phyloP scores from a whole-genome alignment of 768 basidiomycete genomes.

The Lactarius trivialis region DNA sequence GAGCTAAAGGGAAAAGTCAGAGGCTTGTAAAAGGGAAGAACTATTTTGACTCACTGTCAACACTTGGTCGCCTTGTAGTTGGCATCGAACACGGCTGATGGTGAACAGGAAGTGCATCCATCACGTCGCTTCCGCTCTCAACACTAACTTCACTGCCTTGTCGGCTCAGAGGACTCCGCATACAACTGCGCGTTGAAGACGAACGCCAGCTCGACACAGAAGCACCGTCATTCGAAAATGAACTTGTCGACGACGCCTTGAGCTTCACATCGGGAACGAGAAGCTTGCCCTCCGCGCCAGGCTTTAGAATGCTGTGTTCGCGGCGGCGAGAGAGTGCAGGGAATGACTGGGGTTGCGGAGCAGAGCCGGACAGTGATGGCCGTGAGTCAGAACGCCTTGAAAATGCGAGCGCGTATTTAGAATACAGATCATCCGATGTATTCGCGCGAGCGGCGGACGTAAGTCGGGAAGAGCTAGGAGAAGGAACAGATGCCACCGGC shows the following conservation, averaged over 20 bases:
- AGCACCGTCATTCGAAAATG: constrained; percentile 21
- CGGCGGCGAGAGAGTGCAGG: constrained; percentile 34
- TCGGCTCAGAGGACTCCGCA: constrained; percentile 36
- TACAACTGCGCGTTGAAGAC: constrained; percentile 23
- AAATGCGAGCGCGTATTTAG: constrained; percentile 51
- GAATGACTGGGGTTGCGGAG: constrained; percentile 32
- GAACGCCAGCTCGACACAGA: constrained; percentile 25
- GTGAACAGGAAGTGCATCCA: constrained; percentile 27
- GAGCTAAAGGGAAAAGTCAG: constrained; percentile 36
- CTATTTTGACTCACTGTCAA: constrained; percentile 43
- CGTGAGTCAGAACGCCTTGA: constrained; percentile 50
- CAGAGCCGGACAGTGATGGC: constrained; percentile 30
- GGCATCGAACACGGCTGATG: constrained; percentile 25
- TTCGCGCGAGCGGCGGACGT: constrained; percentile 27
- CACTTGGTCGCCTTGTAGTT: constrained; percentile 36
- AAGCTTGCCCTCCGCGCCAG: constrained; percentile 58
- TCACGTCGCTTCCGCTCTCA: constrained; percentile 28
- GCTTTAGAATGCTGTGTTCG: constrained; percentile 51
- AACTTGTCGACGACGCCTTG: constrained; percentile 32
- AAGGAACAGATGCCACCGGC: constrained; percentile 11
- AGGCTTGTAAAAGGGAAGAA: neutral
- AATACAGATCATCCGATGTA: constrained; percentile 41
- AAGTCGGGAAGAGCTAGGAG: constrained; percentile 24
- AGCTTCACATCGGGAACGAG: constrained; percentile 44
- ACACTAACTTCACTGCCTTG: constrained; percentile 37